Evolutionary conservation across 192 early-diverging fungal species (phyloP), one percentile per base, ranked within the genome.

Genomic region (Coemansia sp.): DNA sequence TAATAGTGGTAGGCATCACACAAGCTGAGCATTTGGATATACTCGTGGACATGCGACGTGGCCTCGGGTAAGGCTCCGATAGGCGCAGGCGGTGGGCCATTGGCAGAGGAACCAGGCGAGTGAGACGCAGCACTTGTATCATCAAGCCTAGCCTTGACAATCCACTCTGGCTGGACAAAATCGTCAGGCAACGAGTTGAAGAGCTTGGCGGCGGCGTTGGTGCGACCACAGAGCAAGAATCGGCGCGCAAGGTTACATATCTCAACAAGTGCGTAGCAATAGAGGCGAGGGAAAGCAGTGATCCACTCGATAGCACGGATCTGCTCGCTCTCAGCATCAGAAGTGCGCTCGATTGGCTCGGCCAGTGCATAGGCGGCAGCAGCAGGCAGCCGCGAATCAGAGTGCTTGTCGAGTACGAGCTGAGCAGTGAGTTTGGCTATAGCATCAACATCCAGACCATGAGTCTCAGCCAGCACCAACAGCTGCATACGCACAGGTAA

Each of bases 271-370:
- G 82, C 79, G 14, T 86, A 67, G 23, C 67, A 61, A 58, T 85
- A 69, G 37, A 86, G 75, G 20, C 48, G 59, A n/a, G 66, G 57
- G 26, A 79, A 77, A 58, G 73, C 74, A 1, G 82, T 73, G 8
- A 88, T 76, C 85, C 87, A 88, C 53, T 86, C 87, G n/a, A 91
- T 72, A 11, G 86, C 81, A 5, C 79, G 76, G 28, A 91, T 75
- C 53, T 82, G 82, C 21, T 64, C 66, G 14, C 55, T 56, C 48
- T 83, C 74, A 4, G 60, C 47, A 13, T 58, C 59, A 6, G 68
- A 65, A 3, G 74, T 59, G 5, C 57, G 57, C 42, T 70, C 72
- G 6, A 63, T 25, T 0, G 77, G 77, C 56, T 80, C 77, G 2
- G 69, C 72, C 37, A 80, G 59, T 23, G 18, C 36, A n/a, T 38